A percentile compares a stretch with the other conserved stretches of the same genome.
Evolutionary conservation across 805 yeast species (phyloP).

Genomic region (Ogataea corticis): DNA sequence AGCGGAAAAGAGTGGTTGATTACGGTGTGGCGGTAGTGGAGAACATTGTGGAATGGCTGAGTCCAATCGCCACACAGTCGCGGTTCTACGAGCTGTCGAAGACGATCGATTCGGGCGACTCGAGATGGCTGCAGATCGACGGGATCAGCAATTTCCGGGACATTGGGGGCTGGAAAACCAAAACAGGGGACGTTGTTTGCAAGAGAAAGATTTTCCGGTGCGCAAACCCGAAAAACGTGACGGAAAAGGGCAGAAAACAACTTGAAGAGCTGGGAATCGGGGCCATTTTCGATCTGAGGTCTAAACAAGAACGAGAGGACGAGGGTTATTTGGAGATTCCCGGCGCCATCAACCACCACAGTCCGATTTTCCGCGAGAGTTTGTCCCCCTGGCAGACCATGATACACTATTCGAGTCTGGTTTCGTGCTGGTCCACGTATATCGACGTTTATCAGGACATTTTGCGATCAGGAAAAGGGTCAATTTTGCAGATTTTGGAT

Average conservation of each 20-base stretch:
- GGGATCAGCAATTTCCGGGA: slow-evolving; percentile 78
- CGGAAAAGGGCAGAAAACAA: slow-evolving; percentile 47
- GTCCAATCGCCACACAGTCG: slow-evolving; percentile 42
- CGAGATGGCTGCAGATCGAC: slow-evolving; percentile 63
- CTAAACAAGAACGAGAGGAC: slow-evolving; percentile 52
- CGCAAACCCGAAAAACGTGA: slow-evolving; percentile 57
- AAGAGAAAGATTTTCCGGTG: slow-evolving; percentile 60
- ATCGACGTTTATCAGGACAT: slow-evolving; percentile 62
- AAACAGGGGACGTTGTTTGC: slow-evolving; percentile 43
- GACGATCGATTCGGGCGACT: slow-evolving; percentile 37
- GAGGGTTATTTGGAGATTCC: slow-evolving; percentile 46
- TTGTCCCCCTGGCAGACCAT: slow-evolving; percentile 68
- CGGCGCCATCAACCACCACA: slow-evolving; percentile 49
- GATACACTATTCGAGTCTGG: slow-evolving; percentile 50
- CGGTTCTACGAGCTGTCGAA: slow-evolving; percentile 47
- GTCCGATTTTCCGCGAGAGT: slow-evolving; percentile 59
- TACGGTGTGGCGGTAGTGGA: slow-evolving; percentile 57
- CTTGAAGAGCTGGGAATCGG: slow-evolving; percentile 48
- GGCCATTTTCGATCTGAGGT: slow-evolving; percentile 67
- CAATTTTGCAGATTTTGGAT: slow-evolving; percentile 52
- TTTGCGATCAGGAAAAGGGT: slow-evolving; percentile 47
- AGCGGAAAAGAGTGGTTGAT: slow-evolving; percentile 44
- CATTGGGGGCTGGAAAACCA: slow-evolving; percentile 69
- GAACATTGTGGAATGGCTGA: slow-evolving; percentile 48
- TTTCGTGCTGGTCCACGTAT: slow-evolving; percentile 63